A percentile compares a stretch with the other conserved stretches of the same genome.
phyloP scores from a whole-genome alignment of 1,139 yeast species.

The Candida neerlandica region DNA sequence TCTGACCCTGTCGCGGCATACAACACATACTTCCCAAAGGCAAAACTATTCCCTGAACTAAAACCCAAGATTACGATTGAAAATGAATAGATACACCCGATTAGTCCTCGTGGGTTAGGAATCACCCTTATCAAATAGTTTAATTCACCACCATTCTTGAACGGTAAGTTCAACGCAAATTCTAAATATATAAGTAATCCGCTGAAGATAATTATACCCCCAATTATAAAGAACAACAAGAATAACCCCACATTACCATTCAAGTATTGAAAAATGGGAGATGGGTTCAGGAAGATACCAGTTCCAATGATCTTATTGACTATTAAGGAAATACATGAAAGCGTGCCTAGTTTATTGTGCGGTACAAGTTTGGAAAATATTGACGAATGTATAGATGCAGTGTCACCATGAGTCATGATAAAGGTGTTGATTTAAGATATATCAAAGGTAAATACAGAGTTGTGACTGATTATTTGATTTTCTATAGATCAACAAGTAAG shows the following conservation, averaged over 20 bases:
- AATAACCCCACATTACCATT: constrained; percentile 47
- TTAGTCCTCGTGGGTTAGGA: constrained; percentile 35
- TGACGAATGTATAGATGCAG: constrained; percentile 10
- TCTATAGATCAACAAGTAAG: neutral
- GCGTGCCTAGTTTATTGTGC: constrained; percentile 20
- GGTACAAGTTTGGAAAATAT: constrained; percentile 6
- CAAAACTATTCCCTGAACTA: constrained; percentile 53
- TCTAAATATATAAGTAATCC: constrained; percentile 51
- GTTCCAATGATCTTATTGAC: constrained; percentile 57
- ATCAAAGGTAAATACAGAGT: neutral
- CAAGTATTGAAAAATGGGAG: constrained; percentile 46
- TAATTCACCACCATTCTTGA: constrained; percentile 53
- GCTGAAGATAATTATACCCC: constrained; percentile 49
- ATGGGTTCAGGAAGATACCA: constrained; percentile 53
- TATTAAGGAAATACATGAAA: constrained; percentile 37
- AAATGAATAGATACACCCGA: constrained; percentile 49
- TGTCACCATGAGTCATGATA: constrained; percentile 4
- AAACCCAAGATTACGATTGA: constrained; percentile 52
- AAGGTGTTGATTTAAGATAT: neutral
- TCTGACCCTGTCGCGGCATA: constrained; percentile 34
- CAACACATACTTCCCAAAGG: constrained; percentile 51
- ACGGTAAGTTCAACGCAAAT: constrained; percentile 49
- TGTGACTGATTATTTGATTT: neutral
- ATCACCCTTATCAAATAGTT: constrained; percentile 50
- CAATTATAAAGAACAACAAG: constrained; percentile 42